Percentiles rank a stretch among this genome's conserved stretches.
These are phyloP conservation scores for Ustilago nuda DNA, from an alignment of 1,284 basidiomycete genomes.

Conservation along the genomic window DNA sequence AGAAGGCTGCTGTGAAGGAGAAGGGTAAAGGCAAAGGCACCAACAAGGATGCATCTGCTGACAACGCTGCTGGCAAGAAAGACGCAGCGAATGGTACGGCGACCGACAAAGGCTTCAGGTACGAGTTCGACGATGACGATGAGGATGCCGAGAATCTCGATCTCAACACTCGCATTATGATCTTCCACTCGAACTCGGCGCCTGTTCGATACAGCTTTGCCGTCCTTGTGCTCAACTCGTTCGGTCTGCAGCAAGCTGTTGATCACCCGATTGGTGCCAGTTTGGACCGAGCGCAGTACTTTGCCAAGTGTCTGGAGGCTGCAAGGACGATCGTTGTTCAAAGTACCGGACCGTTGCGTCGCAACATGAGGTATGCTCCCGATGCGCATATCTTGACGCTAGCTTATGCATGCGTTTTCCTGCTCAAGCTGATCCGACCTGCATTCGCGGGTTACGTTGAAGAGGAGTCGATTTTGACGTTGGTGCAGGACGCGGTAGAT, in stretches of 20 bases:
- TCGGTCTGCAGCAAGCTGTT: constrained; percentile 91
- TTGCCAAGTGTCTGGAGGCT: constrained; percentile 66
- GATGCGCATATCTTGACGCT: constrained; percentile 92
- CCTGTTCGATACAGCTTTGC: constrained; percentile 66
- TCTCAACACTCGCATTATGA: constrained; percentile 59
- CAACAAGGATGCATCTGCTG: constrained; percentile 3
- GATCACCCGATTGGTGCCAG: constrained; percentile 72
- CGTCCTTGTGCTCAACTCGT: constrained; percentile 79
- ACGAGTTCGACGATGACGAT: constrained; percentile 52
- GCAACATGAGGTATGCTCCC: constrained; percentile 81
- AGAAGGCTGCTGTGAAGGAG: constrained; percentile 28
- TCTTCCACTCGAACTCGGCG: constrained; percentile 58
- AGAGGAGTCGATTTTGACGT: constrained; percentile 74
- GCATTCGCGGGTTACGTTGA: constrained; percentile 83
- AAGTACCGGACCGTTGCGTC: constrained; percentile 54
- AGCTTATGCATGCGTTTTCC: constrained; percentile 81
- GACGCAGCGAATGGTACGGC: constrained; percentile 8
- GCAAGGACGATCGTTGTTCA: constrained; percentile 62
- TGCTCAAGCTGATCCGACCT: constrained; percentile 78
- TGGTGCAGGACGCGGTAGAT: constrained; percentile 84
- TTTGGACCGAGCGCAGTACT: constrained; percentile 66
- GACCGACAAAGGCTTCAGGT: constrained; percentile 1
- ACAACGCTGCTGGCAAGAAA: not conserved
- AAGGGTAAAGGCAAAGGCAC: constrained; percentile 25
- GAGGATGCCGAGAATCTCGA: constrained; percentile 57